These are phyloP conservation scores for Teratosphaeria gauchensis DNA, from an alignment of 2,329 filamentous ascomycete species.

Conservation along the genomic window DNA sequence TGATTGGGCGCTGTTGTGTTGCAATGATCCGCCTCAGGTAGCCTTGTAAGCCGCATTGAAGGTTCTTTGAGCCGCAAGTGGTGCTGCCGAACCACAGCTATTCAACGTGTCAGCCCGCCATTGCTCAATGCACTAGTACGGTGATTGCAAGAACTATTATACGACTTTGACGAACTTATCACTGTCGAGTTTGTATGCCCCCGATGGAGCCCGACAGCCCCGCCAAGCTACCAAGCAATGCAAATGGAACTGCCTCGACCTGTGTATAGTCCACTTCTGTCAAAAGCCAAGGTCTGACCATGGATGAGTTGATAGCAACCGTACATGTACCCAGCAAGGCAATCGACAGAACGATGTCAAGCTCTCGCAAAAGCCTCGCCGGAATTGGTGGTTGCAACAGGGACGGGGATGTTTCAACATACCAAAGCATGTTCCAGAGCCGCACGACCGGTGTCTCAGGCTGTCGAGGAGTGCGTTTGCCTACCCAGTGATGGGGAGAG, in stretches of 20 bases:
- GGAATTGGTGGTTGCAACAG: background rate
- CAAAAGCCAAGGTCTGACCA: background rate
- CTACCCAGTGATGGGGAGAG: background rate
- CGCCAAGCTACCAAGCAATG: background rate
- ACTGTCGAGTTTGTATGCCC: background rate
- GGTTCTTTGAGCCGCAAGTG: background rate
- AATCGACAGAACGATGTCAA: background rate
- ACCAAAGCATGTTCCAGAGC: constrained; percentile 1
- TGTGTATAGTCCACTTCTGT: background rate
- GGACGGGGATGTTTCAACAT: background rate
- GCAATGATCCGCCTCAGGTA: background rate
- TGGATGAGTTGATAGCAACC: background rate
- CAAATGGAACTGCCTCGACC: background rate
- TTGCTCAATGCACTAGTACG: background rate
- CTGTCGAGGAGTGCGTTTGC: background rate
- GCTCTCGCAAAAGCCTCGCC: background rate
- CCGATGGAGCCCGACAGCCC: background rate
- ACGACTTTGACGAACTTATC: background rate
- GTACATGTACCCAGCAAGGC: background rate
- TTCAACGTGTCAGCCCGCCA: background rate
- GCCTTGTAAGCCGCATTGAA: background rate
- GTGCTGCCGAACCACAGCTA: background rate
- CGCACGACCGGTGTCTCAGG: background rate
- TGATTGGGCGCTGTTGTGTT: background rate
- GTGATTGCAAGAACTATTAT: background rate